A percentile compares a stretch with the other conserved stretches of the same genome.
Evolutionary conservation across 768 basidiomycete genomes (phyloP).

Genomic region (Pleurotus tuber-regium): DNA sequence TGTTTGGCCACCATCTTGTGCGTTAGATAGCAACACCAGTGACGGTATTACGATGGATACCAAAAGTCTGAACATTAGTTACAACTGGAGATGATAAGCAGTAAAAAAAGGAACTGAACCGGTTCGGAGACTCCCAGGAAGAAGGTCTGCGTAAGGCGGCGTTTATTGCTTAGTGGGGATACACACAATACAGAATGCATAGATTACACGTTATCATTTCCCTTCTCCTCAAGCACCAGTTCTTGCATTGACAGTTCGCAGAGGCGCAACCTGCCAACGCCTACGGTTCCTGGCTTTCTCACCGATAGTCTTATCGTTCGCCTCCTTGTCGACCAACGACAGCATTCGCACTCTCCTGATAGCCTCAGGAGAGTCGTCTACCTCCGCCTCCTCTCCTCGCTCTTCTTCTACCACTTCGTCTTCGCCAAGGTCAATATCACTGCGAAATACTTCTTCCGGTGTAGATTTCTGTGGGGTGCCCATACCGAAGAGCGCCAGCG

Average conservation of each 20-base stretch:
- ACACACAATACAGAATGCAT: neutral
- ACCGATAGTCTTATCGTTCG: conserved; percentile 22
- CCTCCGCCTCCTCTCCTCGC: conserved; percentile 72
- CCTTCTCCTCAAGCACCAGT: conserved; percentile 19
- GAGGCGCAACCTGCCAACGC: conserved; percentile 35
- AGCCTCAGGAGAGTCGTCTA: conserved; percentile 66
- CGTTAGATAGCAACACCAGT: neutral
- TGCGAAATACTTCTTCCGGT: conserved; percentile 66
- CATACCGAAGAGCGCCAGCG: conserved; percentile 53
- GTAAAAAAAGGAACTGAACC: no score
- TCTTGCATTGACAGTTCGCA: conserved; percentile 36
- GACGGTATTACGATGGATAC: neutral
- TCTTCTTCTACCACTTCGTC: conserved; percentile 81
- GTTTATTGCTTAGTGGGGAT: neutral
- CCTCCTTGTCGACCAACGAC: conserved; percentile 39
- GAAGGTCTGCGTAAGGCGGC: neutral
- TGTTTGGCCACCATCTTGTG: neutral
- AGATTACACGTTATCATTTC: neutral
- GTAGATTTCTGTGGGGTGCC: conserved; percentile 38
- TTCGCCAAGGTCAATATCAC: conserved; percentile 70
- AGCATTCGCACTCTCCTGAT: conserved; percentile 56
- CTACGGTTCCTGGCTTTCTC: conserved; percentile 36
- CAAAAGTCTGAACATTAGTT: neutral
- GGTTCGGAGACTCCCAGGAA: neutral
- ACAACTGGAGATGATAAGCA: fast-evolving